phyloP scores from a whole-genome alignment of 352 stramenopile genomes.

The Blastocystis sp. region DNA sequence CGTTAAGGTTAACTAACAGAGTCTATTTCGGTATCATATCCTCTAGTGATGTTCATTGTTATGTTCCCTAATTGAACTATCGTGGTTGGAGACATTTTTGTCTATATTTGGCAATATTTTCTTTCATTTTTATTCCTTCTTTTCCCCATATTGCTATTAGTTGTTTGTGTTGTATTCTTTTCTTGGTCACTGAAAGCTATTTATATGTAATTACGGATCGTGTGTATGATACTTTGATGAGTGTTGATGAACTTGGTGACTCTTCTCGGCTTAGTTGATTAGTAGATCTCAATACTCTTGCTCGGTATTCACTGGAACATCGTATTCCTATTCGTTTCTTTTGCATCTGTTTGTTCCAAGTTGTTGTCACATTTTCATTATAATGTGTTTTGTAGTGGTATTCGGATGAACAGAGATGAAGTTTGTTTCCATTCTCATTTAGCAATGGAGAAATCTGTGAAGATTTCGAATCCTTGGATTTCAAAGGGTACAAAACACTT shows the following conservation, averaged over 20 bases:
- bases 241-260: background rate
- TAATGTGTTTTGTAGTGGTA: no score
- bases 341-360: no score
- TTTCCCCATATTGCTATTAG: conserved; percentile 2
- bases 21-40: conserved; percentile 3
- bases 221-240: conserved; percentile 10
- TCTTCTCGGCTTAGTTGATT: background rate
- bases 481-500: conserved; percentile 26
- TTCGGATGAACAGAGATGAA: background rate
- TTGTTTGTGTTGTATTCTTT: background rate
- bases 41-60: background rate
- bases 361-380: no score
- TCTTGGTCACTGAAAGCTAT: background rate
- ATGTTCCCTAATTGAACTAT: background rate
- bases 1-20: background rate
- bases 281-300: background rate
- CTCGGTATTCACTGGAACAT: background rate
- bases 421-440: background rate
- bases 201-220: background rate
- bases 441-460: background rate
- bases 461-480: conserved; percentile 25
- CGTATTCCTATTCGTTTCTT: no score
- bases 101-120: conserved; percentile 13
- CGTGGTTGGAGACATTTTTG: conserved; percentile 18
- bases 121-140: conserved; percentile 6